phyloP scores from a whole-genome alignment of 139 green algal species.

The Desmodesmus armatus region DNA sequence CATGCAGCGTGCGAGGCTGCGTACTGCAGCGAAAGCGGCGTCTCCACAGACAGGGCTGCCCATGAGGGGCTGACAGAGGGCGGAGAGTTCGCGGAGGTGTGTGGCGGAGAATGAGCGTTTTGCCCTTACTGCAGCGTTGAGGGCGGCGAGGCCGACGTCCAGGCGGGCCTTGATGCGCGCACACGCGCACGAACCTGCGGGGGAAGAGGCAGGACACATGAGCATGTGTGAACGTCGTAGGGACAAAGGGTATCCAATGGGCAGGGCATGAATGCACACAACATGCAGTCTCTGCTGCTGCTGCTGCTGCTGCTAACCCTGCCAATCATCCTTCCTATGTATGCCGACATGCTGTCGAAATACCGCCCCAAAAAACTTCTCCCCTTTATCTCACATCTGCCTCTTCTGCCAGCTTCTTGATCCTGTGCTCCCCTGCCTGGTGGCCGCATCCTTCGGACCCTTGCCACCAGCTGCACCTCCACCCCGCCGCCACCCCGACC shows the following conservation, averaged over 20 bases:
- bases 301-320: not conserved
- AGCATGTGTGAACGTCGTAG: not conserved
- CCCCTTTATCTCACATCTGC: conserved; percentile 50
- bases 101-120: conserved; percentile 56
- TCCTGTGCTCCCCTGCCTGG: conserved; percentile 61
- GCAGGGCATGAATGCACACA: not conserved
- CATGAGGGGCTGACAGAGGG: conserved; percentile 78
- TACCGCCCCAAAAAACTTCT: no score
- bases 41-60: conserved; percentile 72
- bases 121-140: conserved; percentile 62
- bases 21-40: conserved; percentile 71
- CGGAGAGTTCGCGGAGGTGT: conserved; percentile 68
- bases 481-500: conserved; percentile 17
- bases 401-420: conserved; percentile 75
- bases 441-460: conserved; percentile 67
- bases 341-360: not conserved
- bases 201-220: not conserved
- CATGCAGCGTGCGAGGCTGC: conserved; percentile 72
- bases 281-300: not conserved
- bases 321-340: not conserved
- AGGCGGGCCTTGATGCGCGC: conserved; percentile 63
- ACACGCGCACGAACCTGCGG: conserved; percentile 68
- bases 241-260: not conserved
- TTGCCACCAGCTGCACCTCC: conserved; percentile 34
- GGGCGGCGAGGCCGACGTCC: conserved; percentile 63